These are phyloP conservation scores for Psophocarpus tetragonolobus DNA, from an alignment of 306 rosid genomes.

Conservation along the genomic window DNA sequence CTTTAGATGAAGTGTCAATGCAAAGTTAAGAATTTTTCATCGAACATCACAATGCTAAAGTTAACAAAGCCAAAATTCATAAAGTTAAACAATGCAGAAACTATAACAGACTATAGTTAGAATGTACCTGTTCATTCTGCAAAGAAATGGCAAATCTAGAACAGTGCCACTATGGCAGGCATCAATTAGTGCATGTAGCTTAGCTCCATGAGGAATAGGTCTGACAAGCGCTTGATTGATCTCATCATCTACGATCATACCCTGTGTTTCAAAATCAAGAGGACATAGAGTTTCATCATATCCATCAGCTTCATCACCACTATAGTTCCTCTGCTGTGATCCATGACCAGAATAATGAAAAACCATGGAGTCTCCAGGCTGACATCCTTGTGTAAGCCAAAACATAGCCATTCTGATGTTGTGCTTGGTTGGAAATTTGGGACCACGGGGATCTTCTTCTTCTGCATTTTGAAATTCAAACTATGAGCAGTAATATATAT, in stretches of 20 bases:
- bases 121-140: conserved; percentile 90
- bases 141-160: conserved; percentile 92
- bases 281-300: conserved; percentile 96
- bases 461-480: conserved; percentile 60
- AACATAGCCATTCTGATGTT: conserved; percentile 95
- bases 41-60: conserved; percentile 14
- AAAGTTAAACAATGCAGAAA: conserved; percentile 20
- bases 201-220: conserved; percentile 85
- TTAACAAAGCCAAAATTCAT: conserved; percentile 11
- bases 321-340: conserved; percentile 83
- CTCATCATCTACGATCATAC: conserved; percentile 98
- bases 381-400: conserved; percentile 98
- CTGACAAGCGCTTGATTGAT: conserved; percentile 75
- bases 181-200: conserved; percentile 93
- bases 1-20: neutral
- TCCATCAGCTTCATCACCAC: conserved; percentile 94
- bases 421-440: conserved; percentile 68
- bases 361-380: conserved; percentile 90
- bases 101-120: conserved; percentile 6
- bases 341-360: conserved; percentile 99
- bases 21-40: neutral
- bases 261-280: conserved; percentile 96
- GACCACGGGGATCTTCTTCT: conserved; percentile 84
- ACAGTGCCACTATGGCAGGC: conserved; percentile 98
- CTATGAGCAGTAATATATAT: neutral